Conservation (phyloP, 2,329 filamentous ascomycete species). For the Paraconiothyrium sp. region DNA sequence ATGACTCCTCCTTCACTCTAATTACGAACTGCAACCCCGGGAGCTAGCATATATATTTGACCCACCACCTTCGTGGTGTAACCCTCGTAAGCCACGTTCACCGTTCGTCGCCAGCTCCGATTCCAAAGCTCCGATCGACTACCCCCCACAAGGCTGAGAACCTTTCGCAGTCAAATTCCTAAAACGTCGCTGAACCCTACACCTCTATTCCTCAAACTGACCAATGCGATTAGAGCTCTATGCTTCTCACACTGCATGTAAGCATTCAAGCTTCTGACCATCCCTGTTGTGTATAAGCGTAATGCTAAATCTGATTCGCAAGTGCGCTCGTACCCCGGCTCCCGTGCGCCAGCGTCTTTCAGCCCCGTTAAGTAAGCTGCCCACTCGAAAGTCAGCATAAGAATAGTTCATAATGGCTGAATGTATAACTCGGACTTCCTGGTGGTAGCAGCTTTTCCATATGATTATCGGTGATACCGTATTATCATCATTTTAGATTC, state of each 20-base stretch:
- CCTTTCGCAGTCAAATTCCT: conserved; percentile 5
- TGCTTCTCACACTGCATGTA: conserved; percentile 19
- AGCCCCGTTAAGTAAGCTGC: conserved; percentile 18
- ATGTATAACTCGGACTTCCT: too few species aligned
- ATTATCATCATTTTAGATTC: too few species aligned
- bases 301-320: conserved; percentile 18
- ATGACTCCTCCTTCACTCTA: conserved; percentile 16
- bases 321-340: conserved; percentile 8
- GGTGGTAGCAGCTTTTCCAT: too few species aligned
- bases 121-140: neutral
- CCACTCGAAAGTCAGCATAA: conserved; percentile 22
- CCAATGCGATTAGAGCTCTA: conserved; percentile 13
- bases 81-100: neutral
- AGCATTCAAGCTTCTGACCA: conserved; percentile 25
- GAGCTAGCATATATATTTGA: conserved; percentile 9
- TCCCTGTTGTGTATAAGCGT: neutral
- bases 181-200: neutral
- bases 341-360: conserved; percentile 1
- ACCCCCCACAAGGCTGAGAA: neutral
- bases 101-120: conserved; percentile 6
- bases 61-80: neutral
- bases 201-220: neutral
- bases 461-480: too few species aligned
- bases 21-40: conserved; percentile 17
- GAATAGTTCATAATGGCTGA: conserved; percentile 15